Conservation (phyloP, 495 filamentous ascomycete genomes). For the Lasiosphaeria ovina region DNA sequence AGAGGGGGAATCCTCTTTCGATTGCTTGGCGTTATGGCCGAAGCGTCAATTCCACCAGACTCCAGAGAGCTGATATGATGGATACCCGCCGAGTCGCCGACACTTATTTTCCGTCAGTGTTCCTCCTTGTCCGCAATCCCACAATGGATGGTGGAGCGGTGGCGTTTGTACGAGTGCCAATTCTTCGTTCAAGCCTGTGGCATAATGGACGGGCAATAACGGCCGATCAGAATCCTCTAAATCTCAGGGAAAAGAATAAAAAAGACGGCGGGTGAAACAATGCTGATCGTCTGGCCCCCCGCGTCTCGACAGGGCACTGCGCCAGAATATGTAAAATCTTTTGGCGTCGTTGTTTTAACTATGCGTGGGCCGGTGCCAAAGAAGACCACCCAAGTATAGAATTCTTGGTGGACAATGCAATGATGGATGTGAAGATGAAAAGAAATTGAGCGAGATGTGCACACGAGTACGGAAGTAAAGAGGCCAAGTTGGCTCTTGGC, state of each 20-base stretch:
- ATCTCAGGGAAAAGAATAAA: not conserved
- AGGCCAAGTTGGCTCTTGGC: not conserved
- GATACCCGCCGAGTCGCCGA: too few species aligned
- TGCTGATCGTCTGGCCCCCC: not conserved
- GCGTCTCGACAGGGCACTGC: conserved; percentile 2
- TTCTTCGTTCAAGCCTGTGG: not conserved
- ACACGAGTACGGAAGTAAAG: not conserved
- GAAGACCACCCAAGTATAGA: not conserved
- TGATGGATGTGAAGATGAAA: not conserved
- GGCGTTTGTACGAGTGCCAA: not conserved
- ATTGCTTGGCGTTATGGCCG: not conserved
- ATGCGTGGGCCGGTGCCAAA: not conserved
- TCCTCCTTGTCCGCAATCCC: not conserved
- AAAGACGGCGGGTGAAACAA: not conserved
- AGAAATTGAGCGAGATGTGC: not conserved
- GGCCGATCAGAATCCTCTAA: not conserved
- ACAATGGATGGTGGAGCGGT: not conserved
- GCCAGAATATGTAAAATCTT: not conserved
- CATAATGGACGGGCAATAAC: not conserved
- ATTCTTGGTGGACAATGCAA: not conserved
- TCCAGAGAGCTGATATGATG: too few species aligned
- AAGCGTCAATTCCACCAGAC: too few species aligned
- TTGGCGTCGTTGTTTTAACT: not conserved
- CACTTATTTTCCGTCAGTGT: too few species aligned
- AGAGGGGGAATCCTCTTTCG: not conserved